Evolutionary conservation across 352 stramenopile species (phyloP).

Genomic region (Phytophthora macrochlamydospora): DNA sequence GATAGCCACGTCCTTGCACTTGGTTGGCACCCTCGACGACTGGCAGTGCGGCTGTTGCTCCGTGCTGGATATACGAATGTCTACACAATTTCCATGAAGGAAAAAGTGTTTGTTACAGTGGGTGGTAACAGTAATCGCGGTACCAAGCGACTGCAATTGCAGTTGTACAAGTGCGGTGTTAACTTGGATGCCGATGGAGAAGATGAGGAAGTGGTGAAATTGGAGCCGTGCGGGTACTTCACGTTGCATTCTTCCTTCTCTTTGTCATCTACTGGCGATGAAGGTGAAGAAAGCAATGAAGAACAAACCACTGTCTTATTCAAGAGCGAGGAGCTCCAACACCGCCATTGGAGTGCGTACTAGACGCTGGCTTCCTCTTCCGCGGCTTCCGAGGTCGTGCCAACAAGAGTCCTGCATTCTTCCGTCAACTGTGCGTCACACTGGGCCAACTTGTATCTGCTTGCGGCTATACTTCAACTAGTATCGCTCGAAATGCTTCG

Average conservation of each 20-base stretch:
- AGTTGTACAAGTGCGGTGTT: conserved; percentile 30
- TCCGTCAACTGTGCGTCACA: conserved; percentile 41
- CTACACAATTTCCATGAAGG: conserved; percentile 31
- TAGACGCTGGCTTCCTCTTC: conserved; percentile 58
- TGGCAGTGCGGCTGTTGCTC: conserved; percentile 25
- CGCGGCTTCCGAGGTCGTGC: conserved; percentile 50
- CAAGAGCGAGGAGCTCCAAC: conserved; percentile 9
- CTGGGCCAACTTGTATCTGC: conserved; percentile 38
- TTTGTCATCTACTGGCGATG: conserved; percentile 1
- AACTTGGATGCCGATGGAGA: conserved; percentile 4
- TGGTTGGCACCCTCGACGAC: conserved; percentile 21
- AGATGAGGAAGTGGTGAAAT: conserved; percentile 14
- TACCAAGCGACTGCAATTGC: conserved; percentile 21
- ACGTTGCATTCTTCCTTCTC: conserved; percentile 27
- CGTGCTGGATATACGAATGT: conserved; percentile 34
- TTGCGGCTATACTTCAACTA: neutral
- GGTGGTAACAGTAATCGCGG: conserved; percentile 7
- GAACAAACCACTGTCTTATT: conserved; percentile 20
- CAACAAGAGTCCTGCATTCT: conserved; percentile 56
- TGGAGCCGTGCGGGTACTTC: conserved; percentile 26
- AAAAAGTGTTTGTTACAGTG: conserved; percentile 16
- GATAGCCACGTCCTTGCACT: conserved; percentile 36
- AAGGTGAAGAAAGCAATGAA: conserved; percentile 15
- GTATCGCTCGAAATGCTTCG: conserved; percentile 3
- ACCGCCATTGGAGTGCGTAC: conserved; percentile 41